Conservation (phyloP, 129 eudicot genomes). For the Saposhnikovia divaricata region DNA sequence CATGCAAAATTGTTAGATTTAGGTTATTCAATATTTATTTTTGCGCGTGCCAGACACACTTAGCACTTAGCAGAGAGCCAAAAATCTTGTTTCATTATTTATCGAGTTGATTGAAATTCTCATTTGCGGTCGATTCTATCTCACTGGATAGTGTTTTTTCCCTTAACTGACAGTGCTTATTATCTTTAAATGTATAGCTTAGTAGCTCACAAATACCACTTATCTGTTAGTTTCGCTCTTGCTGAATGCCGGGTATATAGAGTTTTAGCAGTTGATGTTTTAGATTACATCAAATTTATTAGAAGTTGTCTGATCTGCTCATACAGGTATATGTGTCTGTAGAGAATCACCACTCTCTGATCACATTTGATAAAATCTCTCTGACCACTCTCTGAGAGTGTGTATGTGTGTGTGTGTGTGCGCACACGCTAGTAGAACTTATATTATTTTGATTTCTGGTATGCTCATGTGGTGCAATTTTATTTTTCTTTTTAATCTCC, state of each 20-base stretch:
- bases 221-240: not conserved
- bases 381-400: not conserved
- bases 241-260: not conserved
- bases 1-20: not conserved
- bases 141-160: not conserved
- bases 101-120: not conserved
- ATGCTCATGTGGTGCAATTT: not conserved
- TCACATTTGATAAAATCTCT: not conserved
- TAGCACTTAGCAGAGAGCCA: not conserved
- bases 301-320: not conserved
- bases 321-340: not conserved
- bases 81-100: not conserved
- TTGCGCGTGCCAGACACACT: not conserved
- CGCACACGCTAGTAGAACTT: not conserved
- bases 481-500: not conserved
- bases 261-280: not conserved
- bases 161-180: not conserved
- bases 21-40: not conserved
- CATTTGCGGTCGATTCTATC: not conserved
- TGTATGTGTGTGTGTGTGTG: not conserved
- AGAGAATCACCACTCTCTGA: not conserved
- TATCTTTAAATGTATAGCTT: not conserved
- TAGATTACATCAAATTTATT: not conserved
- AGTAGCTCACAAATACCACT: not conserved
- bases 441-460: slow-evolving; percentile 1